These are phyloP conservation scores for Coniferiporia weirii DNA, from an alignment of 1,284 basidiomycete genomes.

Conservation along the genomic window DNA sequence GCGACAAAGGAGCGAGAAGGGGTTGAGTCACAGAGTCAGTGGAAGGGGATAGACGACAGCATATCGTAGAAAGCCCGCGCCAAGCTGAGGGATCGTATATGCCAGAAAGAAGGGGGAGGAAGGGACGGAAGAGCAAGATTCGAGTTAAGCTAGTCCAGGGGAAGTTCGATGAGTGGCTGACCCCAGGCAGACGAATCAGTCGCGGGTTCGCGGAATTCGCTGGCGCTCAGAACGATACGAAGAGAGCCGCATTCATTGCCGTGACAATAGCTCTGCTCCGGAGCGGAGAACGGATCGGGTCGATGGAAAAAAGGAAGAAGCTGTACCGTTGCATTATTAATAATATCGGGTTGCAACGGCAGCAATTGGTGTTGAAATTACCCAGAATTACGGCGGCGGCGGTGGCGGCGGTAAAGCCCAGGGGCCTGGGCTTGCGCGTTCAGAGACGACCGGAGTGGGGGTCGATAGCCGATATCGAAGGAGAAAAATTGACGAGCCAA, in stretches of 20 bases:
- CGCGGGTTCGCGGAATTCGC: background rate
- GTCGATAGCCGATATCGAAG: background rate
- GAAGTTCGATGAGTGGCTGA: background rate
- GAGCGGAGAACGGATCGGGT: background rate
- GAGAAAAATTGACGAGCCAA: background rate
- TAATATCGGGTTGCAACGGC: background rate
- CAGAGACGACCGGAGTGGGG: background rate
- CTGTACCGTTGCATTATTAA: background rate
- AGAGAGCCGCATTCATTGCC: slow-evolving; percentile 1
- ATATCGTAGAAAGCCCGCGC: background rate
- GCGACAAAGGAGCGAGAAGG: background rate
- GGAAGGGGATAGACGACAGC: background rate
- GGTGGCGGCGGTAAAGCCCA: background rate
- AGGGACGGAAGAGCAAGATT: background rate
- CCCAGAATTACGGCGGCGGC: background rate
- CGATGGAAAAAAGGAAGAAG: slow-evolving; percentile 2
- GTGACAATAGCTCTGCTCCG: background rate
- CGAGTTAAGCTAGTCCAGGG: background rate
- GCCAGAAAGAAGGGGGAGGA: background rate
- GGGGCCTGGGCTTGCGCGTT: background rate
- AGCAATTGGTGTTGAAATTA: background rate
- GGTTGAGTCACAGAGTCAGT: background rate
- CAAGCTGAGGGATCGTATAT: background rate
- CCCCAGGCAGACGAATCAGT: background rate
- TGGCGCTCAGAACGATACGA: background rate